phyloP scores from a whole-genome alignment of 139 green algal genomes.

The Chlorella sp. region DNA sequence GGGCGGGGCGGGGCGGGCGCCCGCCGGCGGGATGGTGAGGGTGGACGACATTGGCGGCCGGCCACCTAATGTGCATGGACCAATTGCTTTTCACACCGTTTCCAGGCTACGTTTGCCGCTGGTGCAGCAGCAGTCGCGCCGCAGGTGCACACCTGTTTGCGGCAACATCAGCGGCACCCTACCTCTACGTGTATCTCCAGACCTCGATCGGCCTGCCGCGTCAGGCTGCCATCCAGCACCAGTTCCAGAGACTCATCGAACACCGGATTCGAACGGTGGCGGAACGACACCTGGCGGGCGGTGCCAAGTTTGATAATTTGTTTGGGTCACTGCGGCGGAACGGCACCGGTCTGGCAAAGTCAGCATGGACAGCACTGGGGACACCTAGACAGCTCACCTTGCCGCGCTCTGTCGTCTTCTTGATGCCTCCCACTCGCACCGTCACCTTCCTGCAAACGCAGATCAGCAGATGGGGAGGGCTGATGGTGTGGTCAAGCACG shows the following conservation, averaged over 20 bases:
- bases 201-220: background rate
- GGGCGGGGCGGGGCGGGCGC: no score
- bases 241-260: slow-evolving; percentile 48
- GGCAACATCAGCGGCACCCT: no score
- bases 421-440: background rate
- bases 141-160: no score
- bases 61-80: no score
- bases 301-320: background rate
- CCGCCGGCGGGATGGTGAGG: no score
- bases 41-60: no score
- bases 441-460: background rate
- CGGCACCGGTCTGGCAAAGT: background rate
- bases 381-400: background rate
- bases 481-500: background rate
- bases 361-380: background rate
- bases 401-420: slow-evolving; percentile 23
- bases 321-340: no score
- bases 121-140: no score
- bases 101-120: no score
- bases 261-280: slow-evolving; percentile 32
- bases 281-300: background rate
- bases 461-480: background rate
- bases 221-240: slow-evolving; percentile 28
- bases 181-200: slow-evolving; percentile 34
- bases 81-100: no score